Evolutionary conservation across 305 asterid genomes (phyloP).

Genomic region (Fraxinus albicans): DNA sequence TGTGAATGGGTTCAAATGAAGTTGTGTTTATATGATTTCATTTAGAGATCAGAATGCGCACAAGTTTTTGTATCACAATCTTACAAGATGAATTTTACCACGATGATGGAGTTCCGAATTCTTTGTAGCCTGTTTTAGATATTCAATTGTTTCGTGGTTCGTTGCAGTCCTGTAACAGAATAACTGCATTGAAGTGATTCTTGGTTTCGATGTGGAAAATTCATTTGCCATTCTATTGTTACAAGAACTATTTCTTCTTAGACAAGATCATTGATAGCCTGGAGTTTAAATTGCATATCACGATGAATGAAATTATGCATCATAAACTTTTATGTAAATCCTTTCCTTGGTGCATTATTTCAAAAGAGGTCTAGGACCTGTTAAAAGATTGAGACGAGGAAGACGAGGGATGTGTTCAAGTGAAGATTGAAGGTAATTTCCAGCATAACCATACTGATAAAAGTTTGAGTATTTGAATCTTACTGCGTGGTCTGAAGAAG

Average conservation of each 20-base stretch:
- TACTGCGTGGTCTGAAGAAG: not conserved
- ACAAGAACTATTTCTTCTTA: not conserved
- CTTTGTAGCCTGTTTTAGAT: not conserved
- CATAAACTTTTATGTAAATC: not conserved
- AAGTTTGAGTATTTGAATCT: not conserved
- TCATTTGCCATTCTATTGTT: not conserved
- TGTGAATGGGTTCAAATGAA: not conserved
- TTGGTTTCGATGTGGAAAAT: not conserved
- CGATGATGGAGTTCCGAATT: not conserved
- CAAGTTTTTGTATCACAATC: not conserved
- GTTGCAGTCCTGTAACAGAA: not conserved
- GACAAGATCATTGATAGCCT: not conserved
- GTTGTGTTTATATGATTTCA: not conserved
- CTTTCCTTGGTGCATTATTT: not conserved
- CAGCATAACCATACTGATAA: not conserved
- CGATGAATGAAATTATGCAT: not conserved
- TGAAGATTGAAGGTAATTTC: not conserved
- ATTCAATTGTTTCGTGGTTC: not conserved
- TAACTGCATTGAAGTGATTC: not conserved
- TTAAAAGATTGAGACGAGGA: not conserved
- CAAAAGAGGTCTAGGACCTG: not conserved
- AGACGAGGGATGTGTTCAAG: not conserved
- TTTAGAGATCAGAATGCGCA: not conserved
- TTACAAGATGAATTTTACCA: not conserved
- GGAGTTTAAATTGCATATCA: not conserved